A percentile compares a stretch with the other conserved stretches of the same genome.
These are phyloP conservation scores for Phytophthora tubulina DNA, from an alignment of 352 stramenopile species.

Conservation along the genomic window DNA sequence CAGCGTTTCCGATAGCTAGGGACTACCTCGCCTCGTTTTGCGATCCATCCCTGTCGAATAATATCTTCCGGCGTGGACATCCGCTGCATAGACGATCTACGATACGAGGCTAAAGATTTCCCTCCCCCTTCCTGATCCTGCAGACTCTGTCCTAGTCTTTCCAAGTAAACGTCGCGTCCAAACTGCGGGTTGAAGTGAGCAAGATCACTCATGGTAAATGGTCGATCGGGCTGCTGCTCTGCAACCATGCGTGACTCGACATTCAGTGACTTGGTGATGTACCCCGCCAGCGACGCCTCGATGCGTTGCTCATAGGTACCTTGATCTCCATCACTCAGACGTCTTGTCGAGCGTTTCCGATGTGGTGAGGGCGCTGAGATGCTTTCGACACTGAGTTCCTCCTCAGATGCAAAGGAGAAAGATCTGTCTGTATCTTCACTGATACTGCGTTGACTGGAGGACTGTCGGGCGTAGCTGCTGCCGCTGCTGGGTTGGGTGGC, in stretches of 20 bases:
- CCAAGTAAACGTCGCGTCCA: conserved; percentile 74
- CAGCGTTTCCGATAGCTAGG: conserved; percentile 84
- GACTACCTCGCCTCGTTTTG: conserved; percentile 82
- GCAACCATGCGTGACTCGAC: conserved; percentile 47
- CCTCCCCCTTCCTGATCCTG: conserved; percentile 65
- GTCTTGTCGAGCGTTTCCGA: conserved; percentile 41
- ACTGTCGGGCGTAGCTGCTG: conserved; percentile 44
- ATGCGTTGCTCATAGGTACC: conserved; percentile 75
- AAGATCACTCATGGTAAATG: conserved; percentile 76
- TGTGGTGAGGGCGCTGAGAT: conserved; percentile 40
- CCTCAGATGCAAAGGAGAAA: conserved; percentile 69
- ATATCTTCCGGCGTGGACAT: conserved; percentile 55
- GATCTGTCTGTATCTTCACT: conserved; percentile 80
- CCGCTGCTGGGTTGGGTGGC: conserved; percentile 23
- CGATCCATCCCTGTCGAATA: conserved; percentile 77
- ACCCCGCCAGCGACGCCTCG: conserved; percentile 66
- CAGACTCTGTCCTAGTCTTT: conserved; percentile 67
- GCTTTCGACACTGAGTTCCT: conserved; percentile 49
- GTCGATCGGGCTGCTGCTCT: conserved; percentile 37
- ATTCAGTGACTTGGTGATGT: conserved; percentile 60
- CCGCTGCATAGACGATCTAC: conserved; percentile 69
- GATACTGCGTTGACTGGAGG: conserved; percentile 47
- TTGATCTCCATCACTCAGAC: conserved; percentile 58
- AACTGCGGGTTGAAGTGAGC: conserved; percentile 77
- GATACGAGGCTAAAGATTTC: conserved; percentile 74